Evolutionary conservation across 1,284 basidiomycete species (phyloP).

Genomic region (Rhizoctonia solani): DNA sequence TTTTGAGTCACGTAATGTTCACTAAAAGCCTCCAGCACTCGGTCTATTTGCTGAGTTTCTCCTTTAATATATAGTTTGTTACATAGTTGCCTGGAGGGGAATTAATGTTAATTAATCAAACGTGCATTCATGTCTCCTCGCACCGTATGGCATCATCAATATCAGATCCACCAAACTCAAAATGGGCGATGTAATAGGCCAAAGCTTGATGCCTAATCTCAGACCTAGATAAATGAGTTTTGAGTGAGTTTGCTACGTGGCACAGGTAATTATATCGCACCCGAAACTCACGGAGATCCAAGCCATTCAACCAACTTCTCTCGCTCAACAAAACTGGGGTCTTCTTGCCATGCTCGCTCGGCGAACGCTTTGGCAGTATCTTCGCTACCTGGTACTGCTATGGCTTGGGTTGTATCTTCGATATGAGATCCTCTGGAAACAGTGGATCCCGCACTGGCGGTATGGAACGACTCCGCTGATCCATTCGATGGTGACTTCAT

Average conservation of each 20-base stretch:
- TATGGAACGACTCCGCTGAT: conserved; percentile 26
- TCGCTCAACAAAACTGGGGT: conserved; percentile 28
- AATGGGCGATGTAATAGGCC: conserved; percentile 16
- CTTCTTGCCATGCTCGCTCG: conserved; percentile 31
- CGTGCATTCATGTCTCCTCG: neutral
- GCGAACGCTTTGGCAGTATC: conserved; percentile 27
- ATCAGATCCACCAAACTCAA: conserved; percentile 10
- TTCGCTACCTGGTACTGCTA: neutral
- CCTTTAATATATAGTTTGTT: conserved; percentile 32
- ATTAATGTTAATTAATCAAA: neutral
- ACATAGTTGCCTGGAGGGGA: conserved; percentile 13
- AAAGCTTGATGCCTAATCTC: conserved; percentile 32
- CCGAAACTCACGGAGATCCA: conserved; percentile 34
- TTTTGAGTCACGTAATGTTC: conserved; percentile 23
- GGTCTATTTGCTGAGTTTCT: conserved; percentile 33
- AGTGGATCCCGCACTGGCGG: conserved; percentile 18
- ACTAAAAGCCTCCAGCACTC: conserved; percentile 27
- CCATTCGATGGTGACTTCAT: conserved; percentile 20
- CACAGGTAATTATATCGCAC: neutral
- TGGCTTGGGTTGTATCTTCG: conserved; percentile 7
- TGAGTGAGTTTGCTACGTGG: conserved; percentile 32
- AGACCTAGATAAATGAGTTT: neutral
- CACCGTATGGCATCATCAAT: conserved; percentile 34
- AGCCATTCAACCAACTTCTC: conserved; percentile 33
- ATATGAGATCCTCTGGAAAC: neutral